Conservation (phyloP, 2,329 filamentous ascomycete genomes). For the Fusarium sp. region DNA sequence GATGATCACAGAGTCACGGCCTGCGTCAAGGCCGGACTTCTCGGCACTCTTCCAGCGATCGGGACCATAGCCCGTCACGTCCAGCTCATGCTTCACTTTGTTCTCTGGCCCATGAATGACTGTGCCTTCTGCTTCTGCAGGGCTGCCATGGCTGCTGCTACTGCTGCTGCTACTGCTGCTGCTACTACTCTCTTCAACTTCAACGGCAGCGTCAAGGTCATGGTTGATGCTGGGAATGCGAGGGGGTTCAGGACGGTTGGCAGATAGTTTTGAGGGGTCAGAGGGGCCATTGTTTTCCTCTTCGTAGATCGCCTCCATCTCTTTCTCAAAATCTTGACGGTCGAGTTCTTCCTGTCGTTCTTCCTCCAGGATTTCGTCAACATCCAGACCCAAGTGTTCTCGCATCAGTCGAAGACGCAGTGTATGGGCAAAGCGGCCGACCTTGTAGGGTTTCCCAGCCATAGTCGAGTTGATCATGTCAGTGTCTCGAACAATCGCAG, state of each 20-base stretch:
- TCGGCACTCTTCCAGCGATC: conserved; percentile 80
- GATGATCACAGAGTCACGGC: conserved; percentile 77
- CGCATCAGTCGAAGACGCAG: conserved; percentile 94
- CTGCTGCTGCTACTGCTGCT: conserved; percentile 13
- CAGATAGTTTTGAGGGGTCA: conserved; percentile 49
- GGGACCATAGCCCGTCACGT: conserved; percentile 81
- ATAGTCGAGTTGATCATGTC: conserved; percentile 94
- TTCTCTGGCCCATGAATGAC: conserved; percentile 60
- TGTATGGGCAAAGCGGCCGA: conserved; percentile 92
- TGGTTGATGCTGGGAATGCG: conserved; percentile 75
- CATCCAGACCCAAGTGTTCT: conserved; percentile 95
- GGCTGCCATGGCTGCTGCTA: conserved; percentile 2
- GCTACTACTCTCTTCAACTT: conserved; percentile 52
- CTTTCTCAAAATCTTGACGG: conserved; percentile 65
- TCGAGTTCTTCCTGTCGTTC: conserved; percentile 76
- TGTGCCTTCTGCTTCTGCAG: conserved; percentile 8
- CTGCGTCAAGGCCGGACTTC: conserved; percentile 69
- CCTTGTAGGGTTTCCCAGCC: conserved; percentile 88
- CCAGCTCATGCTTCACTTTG: conserved; percentile 74
- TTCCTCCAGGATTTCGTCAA: conserved; percentile 88
- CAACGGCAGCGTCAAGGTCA: conserved; percentile 59
- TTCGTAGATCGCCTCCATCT: conserved; percentile 73
- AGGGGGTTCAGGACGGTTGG: conserved; percentile 42
- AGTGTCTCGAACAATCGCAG: conserved; percentile 89
- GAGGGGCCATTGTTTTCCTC: conserved; percentile 55